Evolutionary conservation across 371 early-diverging fungal genomes (phyloP).

Genomic region (Zopfochytrium polystomum): DNA sequence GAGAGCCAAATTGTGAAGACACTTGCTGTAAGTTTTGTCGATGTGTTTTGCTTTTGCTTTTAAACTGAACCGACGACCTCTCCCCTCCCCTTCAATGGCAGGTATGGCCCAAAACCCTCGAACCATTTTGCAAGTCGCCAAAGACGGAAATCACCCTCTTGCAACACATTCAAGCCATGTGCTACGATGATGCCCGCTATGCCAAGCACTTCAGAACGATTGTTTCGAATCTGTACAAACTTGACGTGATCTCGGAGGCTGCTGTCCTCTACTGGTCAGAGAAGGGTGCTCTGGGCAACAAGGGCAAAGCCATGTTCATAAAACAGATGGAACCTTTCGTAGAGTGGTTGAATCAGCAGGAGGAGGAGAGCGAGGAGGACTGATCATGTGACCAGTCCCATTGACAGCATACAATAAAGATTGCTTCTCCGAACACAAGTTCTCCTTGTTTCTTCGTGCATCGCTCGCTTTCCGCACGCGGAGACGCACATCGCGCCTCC

Average conservation of each 20-base stretch:
- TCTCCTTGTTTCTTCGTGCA: no score
- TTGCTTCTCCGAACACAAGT: no score
- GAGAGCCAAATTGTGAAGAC: constrained; percentile 60
- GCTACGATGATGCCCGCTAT: constrained; percentile 85
- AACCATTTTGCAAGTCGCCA: constrained; percentile 70
- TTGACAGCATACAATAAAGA: no score
- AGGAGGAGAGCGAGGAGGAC: constrained; percentile 71
- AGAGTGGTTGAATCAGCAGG: constrained; percentile 73
- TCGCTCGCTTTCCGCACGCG: no score
- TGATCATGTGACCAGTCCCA: constrained; percentile 30
- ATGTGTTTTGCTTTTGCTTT: constrained; percentile 1
- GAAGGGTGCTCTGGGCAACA: constrained; percentile 67
- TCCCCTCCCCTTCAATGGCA: constrained; percentile 14
- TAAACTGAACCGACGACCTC: background rate
- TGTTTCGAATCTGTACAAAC: constrained; percentile 77
- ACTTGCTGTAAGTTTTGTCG: constrained; percentile 54
- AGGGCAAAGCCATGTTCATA: constrained; percentile 83
- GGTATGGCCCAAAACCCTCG: constrained; percentile 68
- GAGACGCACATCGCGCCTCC: no score
- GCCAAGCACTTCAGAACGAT: constrained; percentile 81
- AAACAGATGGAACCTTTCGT: constrained; percentile 90
- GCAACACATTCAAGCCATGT: constrained; percentile 75
- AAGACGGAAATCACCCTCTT: constrained; percentile 82
- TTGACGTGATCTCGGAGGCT: constrained; percentile 83
- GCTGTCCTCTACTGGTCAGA: constrained; percentile 90